Base-by-base conservation (phyloP, 257 asterid species). In the Przewalskia tangutica region DNA sequence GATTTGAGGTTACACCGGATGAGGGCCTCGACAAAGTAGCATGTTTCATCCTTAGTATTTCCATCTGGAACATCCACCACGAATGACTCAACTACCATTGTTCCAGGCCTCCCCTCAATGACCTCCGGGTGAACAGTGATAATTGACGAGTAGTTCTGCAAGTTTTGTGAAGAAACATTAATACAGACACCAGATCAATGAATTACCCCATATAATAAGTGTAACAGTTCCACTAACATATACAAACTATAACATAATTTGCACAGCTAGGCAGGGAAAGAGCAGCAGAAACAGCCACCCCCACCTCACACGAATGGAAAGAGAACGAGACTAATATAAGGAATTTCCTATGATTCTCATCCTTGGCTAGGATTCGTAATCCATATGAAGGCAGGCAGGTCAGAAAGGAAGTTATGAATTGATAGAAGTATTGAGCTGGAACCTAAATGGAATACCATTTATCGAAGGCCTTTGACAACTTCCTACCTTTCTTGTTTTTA, bases 61-160 rank as follows among this genome's bases (percentile, higher is more conserved):
- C 97, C 98, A 54, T 91, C 97, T 0, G 98, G 97, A 16, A 94
- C 91, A 56, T 94, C 98, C 82, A 94, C 98, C 79, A 91, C 92
- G 44, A 91, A 94, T 12, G 98, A 94, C 85, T 94, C 98, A 5
- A 93, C 89, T 84, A 92, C 97, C 92, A 91, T 75, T 8, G 98
- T 93, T 77, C 95, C 97, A 3, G 93, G 91, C 81, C 93, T 89
- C 62, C 95, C 97, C 16, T 94, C 97, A 5, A 91, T 90, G 44
- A 87, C 82, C 92, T 94, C 93, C 0, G 98, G 91, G 79, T 93
- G 98, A 70, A 91, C 97, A 0, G 95, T 90, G 82, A 94, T 82
- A 34, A 90, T 86, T 48, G 98, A 93, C 68, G 93, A 86, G 90
- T 93, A 94, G 87, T 94, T 93, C 97, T 94, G 90, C 93, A 86